Conservation (phyloP, 2,329 filamentous ascomycete species). For the Aspergillus tubingensis region DNA sequence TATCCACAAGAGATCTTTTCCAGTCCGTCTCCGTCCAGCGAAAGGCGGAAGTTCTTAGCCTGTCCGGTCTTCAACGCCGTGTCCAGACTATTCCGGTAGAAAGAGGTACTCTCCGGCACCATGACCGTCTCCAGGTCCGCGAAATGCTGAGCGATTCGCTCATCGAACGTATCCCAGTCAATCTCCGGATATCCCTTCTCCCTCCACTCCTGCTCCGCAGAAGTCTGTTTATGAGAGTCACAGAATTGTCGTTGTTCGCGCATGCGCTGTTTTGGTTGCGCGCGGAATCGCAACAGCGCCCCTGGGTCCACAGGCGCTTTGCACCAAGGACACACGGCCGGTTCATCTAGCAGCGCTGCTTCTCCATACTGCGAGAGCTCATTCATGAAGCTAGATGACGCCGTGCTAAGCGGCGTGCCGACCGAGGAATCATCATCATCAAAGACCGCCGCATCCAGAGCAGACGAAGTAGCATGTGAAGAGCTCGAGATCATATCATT, state of each 20-base stretch:
- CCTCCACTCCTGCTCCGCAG: constrained; percentile 54
- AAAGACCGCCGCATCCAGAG: constrained; percentile 21
- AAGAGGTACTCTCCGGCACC: constrained; percentile 52
- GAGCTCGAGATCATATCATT: constrained; percentile 29
- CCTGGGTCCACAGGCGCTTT: constrained; percentile 58
- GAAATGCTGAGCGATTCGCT: constrained; percentile 61
- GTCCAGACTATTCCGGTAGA: constrained; percentile 62
- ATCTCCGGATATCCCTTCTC: constrained; percentile 68
- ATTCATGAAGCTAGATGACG: constrained; percentile 22
- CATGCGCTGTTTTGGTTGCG: constrained; percentile 35
- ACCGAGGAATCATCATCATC: constrained; percentile 33
- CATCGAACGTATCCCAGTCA: constrained; percentile 64
- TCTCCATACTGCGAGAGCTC: constrained; percentile 17
- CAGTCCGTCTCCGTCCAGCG: constrained; percentile 45
- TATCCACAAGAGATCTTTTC: constrained; percentile 72
- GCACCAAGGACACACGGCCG: constrained; percentile 68
- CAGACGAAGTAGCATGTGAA: constrained; percentile 29
- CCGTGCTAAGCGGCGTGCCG: constrained; percentile 36
- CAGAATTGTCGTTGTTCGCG: constrained; percentile 58
- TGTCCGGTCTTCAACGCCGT: constrained; percentile 59
- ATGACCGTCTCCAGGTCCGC: constrained; percentile 61
- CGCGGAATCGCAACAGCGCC: constrained; percentile 56
- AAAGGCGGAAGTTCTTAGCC: constrained; percentile 62
- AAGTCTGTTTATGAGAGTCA: constrained; percentile 59
- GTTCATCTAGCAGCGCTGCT: constrained; percentile 9